Base-by-base conservation (phyloP, 306 rosid genomes). In the Herpetospermum pedunculosum region DNA sequence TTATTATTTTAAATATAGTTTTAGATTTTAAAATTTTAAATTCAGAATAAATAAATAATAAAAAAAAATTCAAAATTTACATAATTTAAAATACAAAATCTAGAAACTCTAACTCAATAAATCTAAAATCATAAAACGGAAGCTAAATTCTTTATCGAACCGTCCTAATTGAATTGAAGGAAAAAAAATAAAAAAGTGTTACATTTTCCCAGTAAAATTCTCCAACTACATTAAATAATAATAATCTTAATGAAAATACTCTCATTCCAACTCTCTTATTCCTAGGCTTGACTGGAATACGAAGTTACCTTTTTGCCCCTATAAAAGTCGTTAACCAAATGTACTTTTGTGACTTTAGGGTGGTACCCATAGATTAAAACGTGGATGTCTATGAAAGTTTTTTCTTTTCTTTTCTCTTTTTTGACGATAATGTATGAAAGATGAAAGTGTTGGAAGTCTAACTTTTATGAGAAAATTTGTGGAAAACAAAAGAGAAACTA, bases 171-270 rank as follows among this genome's bases (percentile, higher is more conserved):
- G 53, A 48, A 37, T 47, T 19, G 57, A 50, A 50, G 57, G 10
- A 65, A 12, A 6, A n/a, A 2, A 18, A 7, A 12, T 4, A 3
- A 18, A 18, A 41, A 21, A 44, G 73, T 8, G 72, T 78, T 76
- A 11, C 83, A 72, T 79, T 82, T 76, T 79, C 85, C 83, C 62
- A 82, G 82, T 55, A 75, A 75, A 81, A 77, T 73, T 67, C 79
- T 69, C 70, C 59, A 53, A 54, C 62, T 25, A 13, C 2, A 54
- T 5, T 50, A 3, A 54, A 54, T 54, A 12, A 23, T 54, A 54
- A 12, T 23, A 54, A 25, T 54, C 11, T 4, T 13, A 28, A 12
- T 57, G n/a, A 54, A 54, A 35, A 18, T n/a, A 16, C n/a, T n/a
- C n/a, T n/a, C n/a, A n/a, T n/a, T n/a, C n/a, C 19, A 15, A 2